These are phyloP conservation scores for Trichoderma gracile DNA, from an alignment of 2,329 filamentous ascomycete species.

Conservation along the genomic window DNA sequence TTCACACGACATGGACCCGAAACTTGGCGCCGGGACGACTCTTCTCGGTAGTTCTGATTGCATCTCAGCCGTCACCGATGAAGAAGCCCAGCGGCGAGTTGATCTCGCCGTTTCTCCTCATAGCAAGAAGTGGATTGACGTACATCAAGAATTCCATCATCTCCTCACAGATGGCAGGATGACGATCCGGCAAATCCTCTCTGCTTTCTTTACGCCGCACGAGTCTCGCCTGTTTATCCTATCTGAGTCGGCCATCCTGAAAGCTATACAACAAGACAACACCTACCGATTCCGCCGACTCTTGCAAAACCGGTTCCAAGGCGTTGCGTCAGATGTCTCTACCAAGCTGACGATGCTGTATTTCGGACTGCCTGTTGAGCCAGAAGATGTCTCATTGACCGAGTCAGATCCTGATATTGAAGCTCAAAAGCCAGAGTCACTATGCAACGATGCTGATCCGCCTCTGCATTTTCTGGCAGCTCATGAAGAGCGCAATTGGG, in stretches of 20 bases:
- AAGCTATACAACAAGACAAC: slow-evolving; percentile 37
- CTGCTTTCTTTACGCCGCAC: slow-evolving; percentile 38
- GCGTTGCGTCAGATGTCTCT: slow-evolving; percentile 34
- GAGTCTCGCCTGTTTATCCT: slow-evolving; percentile 39
- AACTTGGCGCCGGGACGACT: background rate
- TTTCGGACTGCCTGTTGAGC: slow-evolving; percentile 50
- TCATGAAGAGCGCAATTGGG: slow-evolving; percentile 37
- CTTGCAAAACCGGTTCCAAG: slow-evolving; percentile 37
- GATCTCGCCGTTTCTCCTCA: slow-evolving; percentile 33
- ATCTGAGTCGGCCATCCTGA: slow-evolving; percentile 34
- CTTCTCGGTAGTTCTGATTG: background rate
- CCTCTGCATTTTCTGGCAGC: slow-evolving; percentile 40
- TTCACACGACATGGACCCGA: background rate
- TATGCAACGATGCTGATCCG: slow-evolving; percentile 30
- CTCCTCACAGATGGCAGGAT: slow-evolving; percentile 31
- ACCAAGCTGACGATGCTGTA: slow-evolving; percentile 50
- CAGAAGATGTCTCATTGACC: slow-evolving; percentile 34
- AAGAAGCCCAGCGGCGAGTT: slow-evolving; percentile 25
- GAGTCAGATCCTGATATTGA: slow-evolving; percentile 31
- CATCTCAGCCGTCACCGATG: background rate
- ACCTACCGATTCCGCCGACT: slow-evolving; percentile 36
- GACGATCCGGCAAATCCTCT: slow-evolving; percentile 38
- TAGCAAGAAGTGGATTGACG: slow-evolving; percentile 30
- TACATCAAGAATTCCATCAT: slow-evolving; percentile 37
- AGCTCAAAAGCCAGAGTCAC: slow-evolving; percentile 26